Conservation (phyloP, 2,329 filamentous ascomycete genomes). For the Fusarium metavorans region DNA sequence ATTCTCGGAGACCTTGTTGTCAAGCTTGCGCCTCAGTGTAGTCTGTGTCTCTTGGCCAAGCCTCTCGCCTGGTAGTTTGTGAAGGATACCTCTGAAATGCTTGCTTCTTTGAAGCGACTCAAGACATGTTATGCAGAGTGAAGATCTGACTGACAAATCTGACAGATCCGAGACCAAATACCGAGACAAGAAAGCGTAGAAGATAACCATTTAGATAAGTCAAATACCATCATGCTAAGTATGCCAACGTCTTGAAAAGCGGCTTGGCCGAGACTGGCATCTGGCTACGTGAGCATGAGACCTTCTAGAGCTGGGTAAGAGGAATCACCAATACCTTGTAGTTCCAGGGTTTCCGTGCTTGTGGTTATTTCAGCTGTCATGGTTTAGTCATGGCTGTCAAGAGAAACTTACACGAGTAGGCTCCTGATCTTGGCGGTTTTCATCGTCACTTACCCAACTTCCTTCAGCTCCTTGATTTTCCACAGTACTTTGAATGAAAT, state of each 20-base stretch:
- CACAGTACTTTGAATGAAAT: neutral
- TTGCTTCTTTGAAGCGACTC: neutral
- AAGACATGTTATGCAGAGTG: neutral
- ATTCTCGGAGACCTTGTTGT: neutral
- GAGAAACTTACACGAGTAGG: neutral
- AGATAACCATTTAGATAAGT: neutral
- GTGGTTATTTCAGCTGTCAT: neutral
- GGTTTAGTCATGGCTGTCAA: neutral
- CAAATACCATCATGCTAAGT: neutral
- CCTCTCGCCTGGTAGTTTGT: conserved; percentile 1
- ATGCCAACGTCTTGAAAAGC: neutral
- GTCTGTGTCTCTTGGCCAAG: neutral
- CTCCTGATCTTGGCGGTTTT: no score
- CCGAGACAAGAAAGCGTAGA: neutral
- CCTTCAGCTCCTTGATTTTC: no score
- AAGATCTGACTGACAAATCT: neutral
- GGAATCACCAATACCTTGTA: neutral
- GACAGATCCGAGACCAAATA: neutral
- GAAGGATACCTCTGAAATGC: neutral
- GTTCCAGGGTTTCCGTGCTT: neutral
- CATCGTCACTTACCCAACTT: no score
- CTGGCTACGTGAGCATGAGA: neutral
- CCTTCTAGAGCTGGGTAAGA: neutral
- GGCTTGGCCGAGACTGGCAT: neutral
- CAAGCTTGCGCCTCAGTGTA: neutral